These are phyloP conservation scores for Rossbeevera mucosa DNA, from an alignment of 768 basidiomycete species.

Conservation along the genomic window DNA sequence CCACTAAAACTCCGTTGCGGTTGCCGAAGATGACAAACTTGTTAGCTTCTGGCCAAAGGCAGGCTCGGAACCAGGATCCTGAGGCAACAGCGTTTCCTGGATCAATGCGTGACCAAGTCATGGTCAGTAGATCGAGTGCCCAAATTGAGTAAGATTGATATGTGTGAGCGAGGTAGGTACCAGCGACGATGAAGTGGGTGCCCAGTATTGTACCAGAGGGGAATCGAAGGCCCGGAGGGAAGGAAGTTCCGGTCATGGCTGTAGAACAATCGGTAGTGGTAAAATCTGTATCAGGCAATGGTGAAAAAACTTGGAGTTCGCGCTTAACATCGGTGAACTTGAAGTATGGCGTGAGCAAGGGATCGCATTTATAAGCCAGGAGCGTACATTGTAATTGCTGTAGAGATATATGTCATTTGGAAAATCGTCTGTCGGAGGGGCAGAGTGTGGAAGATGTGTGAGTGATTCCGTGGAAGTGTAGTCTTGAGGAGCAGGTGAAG, in stretches of 20 bases:
- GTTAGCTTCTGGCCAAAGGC: conserved; percentile 80
- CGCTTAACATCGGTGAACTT: conserved; percentile 94
- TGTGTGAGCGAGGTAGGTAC: conserved; percentile 91
- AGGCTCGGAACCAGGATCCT: conserved; percentile 94
- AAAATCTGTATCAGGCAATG: conserved; percentile 71
- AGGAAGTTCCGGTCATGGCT: conserved; percentile 73
- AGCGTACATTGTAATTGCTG: conserved; percentile 89
- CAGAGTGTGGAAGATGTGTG: conserved; percentile 73
- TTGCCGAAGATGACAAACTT: conserved; percentile 92
- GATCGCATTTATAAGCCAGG: conserved; percentile 1
- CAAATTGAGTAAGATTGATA: conserved; percentile 96
- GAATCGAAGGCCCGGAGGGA: conserved; percentile 94
- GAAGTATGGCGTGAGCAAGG: conserved; percentile 8
- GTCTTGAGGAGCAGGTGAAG: conserved; percentile 38
- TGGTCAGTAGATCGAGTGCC: conserved; percentile 80
- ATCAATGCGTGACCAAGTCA: conserved; percentile 87
- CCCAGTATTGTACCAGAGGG: conserved; percentile 92
- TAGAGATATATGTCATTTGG: conserved; percentile 88
- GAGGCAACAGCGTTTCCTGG: conserved; percentile 78
- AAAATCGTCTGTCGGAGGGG: conserved; percentile 62
- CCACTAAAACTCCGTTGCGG: conserved; percentile 78
- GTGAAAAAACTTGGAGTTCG: conserved; percentile 89
- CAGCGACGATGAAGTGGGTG: conserved; percentile 87
- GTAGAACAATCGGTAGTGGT: conserved; percentile 75
- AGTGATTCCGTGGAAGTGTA: conserved; percentile 57